These are phyloP conservation scores for Fusarium mangiferae DNA, from an alignment of 2,329 filamentous ascomycete species.

Conservation along the genomic window DNA sequence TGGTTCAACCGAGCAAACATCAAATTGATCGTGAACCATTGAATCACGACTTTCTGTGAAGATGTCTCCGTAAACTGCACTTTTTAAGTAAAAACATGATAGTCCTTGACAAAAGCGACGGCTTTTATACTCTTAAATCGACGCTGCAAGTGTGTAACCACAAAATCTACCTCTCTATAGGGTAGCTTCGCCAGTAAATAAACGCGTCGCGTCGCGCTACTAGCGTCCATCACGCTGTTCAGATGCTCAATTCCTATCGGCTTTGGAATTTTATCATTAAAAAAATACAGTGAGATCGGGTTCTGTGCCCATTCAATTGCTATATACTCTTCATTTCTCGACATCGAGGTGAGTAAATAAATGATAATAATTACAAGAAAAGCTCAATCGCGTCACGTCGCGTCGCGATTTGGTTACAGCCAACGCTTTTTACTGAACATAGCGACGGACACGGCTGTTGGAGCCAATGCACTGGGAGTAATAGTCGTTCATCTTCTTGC, in stretches of 20 bases:
- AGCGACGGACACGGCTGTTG: slow-evolving; percentile 8
- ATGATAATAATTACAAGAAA: neutral
- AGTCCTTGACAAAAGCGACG: neutral
- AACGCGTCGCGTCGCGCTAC: neutral
- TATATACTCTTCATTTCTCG: neutral
- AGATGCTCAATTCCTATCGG: too few relatives aligned
- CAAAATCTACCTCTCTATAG: neutral
- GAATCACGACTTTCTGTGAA: neutral
- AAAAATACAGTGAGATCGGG: neutral
- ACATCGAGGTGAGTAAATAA: neutral
- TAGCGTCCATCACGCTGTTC: neutral
- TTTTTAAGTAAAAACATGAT: fast-evolving
- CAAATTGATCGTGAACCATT: too few relatives aligned
- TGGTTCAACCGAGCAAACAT: fast-evolving
- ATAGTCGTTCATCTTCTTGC: slow-evolving; percentile 26
- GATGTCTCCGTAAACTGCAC: neutral
- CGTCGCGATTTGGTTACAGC: neutral
- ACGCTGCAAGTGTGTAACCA: too few relatives aligned
- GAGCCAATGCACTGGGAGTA: slow-evolving; percentile 25
- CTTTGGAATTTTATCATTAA: neutral
- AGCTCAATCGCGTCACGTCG: neutral
- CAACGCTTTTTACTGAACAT: neutral
- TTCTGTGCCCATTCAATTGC: neutral
- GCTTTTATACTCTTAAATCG: too few relatives aligned
- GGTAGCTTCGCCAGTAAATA: neutral